phyloP scores from a whole-genome alignment of 2,329 filamentous ascomycete species.

The Ophiosphaerella korrae region DNA sequence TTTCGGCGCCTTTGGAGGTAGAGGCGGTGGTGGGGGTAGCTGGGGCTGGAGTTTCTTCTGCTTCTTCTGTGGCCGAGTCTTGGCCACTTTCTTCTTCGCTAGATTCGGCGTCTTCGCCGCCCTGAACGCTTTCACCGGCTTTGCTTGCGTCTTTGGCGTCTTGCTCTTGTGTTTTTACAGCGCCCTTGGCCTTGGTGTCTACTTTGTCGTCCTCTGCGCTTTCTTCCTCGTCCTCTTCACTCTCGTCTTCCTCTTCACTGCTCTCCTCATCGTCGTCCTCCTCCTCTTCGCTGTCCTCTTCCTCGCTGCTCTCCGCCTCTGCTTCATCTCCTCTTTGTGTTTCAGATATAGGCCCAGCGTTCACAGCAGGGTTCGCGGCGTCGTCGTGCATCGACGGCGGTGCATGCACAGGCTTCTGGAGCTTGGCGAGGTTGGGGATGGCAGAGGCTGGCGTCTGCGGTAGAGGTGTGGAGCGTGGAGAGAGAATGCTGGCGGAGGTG shows the following conservation, averaged over 20 bases:
- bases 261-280: slow-evolving; percentile 7
- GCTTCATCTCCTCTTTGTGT: slow-evolving; percentile 12
- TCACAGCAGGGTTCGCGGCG: slow-evolving; percentile 30
- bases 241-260: slow-evolving; percentile 7
- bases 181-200: background rate
- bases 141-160: slow-evolving; percentile 23
- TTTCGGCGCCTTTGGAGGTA: background rate
- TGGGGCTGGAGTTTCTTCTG: background rate
- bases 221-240: slow-evolving; percentile 17
- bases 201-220: slow-evolving; percentile 7
- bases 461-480: slow-evolving; percentile 31
- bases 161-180: slow-evolving; percentile 3
- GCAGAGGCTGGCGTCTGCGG: slow-evolving; percentile 29
- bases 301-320: slow-evolving; percentile 7
- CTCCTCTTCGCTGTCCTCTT: slow-evolving; percentile 5
- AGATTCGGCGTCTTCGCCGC: slow-evolving; percentile 14
- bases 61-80: background rate
- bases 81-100: slow-evolving; percentile 7
- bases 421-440: slow-evolving; percentile 21
- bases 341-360: slow-evolving; percentile 23
- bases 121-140: slow-evolving; percentile 44
- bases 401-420: slow-evolving; percentile 27
- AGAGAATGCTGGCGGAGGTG: slow-evolving; percentile 25
- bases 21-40: background rate
- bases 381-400: slow-evolving; percentile 32